Percentiles rank a stretch among this genome's conserved stretches.
These are phyloP conservation scores for Phascolomyces articulosus DNA, from an alignment of 371 early-diverging fungal genomes.

Conservation along the genomic window DNA sequence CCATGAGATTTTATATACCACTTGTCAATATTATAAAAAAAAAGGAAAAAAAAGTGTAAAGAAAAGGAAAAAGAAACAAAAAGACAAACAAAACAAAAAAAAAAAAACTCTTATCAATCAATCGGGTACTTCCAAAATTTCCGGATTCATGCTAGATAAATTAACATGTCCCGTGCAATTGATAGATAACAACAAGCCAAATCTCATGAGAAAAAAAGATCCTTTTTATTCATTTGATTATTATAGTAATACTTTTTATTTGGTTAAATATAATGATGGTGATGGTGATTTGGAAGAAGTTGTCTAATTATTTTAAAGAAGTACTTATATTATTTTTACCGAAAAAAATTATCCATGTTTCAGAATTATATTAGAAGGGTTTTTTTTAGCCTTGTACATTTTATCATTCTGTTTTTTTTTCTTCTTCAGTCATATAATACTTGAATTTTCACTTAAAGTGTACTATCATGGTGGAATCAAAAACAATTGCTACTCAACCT, in stretches of 20 bases:
- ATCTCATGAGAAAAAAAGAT: too few species aligned
- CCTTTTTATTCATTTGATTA: too few species aligned
- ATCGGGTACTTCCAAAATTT: background rate
- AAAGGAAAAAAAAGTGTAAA: background rate
- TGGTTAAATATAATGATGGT: too few species aligned
- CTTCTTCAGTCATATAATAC: background rate
- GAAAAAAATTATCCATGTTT: background rate
- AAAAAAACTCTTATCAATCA: background rate
- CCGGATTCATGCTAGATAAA: background rate
- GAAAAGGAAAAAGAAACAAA: background rate
- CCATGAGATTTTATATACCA: background rate
- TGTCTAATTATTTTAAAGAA: too few species aligned
- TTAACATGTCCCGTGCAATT: background rate
- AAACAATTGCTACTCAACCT: constrained; percentile 64
- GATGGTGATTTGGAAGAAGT: too few species aligned
- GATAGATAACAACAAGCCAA: background rate
- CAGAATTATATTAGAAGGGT: background rate
- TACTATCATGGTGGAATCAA: constrained; percentile 23
- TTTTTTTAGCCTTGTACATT: too few species aligned
- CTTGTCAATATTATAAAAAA: background rate
- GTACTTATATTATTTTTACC: background rate
- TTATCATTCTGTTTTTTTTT: background rate
- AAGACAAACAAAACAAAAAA: background rate
- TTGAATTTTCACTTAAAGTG: background rate
- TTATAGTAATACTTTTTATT: too few species aligned